phyloP scores from a whole-genome alignment of 148 eudicot genomes.

The Silene latifolia region DNA sequence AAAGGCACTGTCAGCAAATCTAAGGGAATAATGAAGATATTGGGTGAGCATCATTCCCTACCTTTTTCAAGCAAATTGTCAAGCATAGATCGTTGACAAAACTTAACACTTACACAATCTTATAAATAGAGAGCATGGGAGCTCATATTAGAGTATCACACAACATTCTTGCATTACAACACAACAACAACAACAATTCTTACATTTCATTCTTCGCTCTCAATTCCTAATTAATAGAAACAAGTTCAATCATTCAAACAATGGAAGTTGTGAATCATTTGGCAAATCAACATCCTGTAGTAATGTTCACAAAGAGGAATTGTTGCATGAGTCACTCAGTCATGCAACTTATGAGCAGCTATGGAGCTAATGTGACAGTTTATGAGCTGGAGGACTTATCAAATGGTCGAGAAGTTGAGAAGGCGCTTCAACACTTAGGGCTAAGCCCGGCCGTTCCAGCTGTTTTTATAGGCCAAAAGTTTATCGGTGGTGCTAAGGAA shows the following conservation, averaged over 20 bases:
- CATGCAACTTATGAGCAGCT: conserved; percentile 39
- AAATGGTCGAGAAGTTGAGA: conserved; percentile 47
- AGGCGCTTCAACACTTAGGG: conserved; percentile 39
- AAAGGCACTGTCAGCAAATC: conserved; percentile 3
- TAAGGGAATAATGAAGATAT: neutral
- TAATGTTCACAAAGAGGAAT: conserved; percentile 51
- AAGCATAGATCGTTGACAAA: neutral
- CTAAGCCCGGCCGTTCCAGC: conserved; percentile 44
- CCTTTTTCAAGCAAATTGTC: neutral
- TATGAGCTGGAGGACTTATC: conserved; percentile 53
- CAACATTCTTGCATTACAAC: neutral
- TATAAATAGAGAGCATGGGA: conserved; percentile 13
- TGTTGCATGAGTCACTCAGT: conserved; percentile 60
- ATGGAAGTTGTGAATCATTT: conserved; percentile 39
- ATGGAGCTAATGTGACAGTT: conserved; percentile 54
- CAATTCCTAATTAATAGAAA: neutral
- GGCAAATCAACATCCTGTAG: conserved; percentile 45
- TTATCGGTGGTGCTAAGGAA: conserved; percentile 61
- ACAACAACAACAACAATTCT: neutral
- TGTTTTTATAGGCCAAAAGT: conserved; percentile 50
- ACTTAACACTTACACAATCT: neutral
- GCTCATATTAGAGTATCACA: conserved; percentile 1
- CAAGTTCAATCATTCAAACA: neutral
- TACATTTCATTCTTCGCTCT: neutral
- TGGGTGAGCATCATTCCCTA: neutral